Base-by-base conservation (phyloP, 169 alveolate genomes). In the Sarcocystis neurona region DNA sequence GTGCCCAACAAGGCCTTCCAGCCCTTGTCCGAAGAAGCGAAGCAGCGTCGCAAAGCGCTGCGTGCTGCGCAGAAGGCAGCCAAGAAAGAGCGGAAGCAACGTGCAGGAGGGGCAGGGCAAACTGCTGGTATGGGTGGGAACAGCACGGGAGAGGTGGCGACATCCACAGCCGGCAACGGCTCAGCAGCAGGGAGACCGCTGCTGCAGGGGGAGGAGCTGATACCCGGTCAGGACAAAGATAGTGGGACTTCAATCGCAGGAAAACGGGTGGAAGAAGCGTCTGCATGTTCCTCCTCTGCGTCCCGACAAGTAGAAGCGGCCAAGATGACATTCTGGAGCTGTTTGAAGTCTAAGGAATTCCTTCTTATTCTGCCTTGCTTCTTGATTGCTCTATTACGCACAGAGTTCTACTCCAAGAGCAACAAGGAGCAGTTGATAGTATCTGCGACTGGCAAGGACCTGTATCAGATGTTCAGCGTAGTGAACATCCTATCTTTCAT, bases 371-470 rank as follows among this genome's bases (percentile, higher is more conserved):
- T 87, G 37, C 91, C 91, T 2, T 53, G 80, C 48, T 87, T 87
- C 47, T 46, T 50, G 48, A 74, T 84, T 32, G 91, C 91, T 30
- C 80, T 87, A 27, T 68, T 90, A 0, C 90, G 89, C 27, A 68
- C 90, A 2, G 93, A 90, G 18, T 90, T 66, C 89, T 90, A 79
- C 66, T 79, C 93, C n/a, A 90, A 90, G 60, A 74, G 89, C 32
- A 79, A 90, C 60, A 90, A 90, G 37, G 93, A 90, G 37, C 93
- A 85, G 56, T 46, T 90, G 44, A 44, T 60, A 20, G 66, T 53
- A 12, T 12, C 23, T 23, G 2, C 77, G 20, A 60, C 80, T 2
- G 74, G 68, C 15, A 2, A 18, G 44, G 85, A 85, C 44, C 70
- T 90, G 2, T 84, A 85, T 34, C 88, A 84, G 47, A 34, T 85